Evolutionary conservation across 2,329 filamentous ascomycete genomes (phyloP).

Genomic region (Ceratocystis cacaofunesta): DNA sequence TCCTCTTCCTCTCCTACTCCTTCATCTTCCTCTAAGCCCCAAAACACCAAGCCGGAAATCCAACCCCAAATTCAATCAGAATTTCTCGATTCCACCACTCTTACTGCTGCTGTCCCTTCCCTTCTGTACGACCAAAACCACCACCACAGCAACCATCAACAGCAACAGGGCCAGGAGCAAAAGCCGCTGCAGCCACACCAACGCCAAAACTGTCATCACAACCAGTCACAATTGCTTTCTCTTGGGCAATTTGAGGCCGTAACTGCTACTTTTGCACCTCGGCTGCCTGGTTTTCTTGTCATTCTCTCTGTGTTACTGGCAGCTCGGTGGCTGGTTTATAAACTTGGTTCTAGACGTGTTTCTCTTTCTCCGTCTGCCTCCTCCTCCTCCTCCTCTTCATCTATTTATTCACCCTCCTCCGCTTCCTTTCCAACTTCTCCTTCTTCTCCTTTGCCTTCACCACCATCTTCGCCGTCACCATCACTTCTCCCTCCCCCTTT

Average conservation of each 20-base stretch:
- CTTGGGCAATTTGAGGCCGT: neutral
- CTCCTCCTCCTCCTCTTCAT: neutral
- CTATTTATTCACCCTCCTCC: neutral
- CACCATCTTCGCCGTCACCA: neutral
- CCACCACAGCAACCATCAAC: neutral
- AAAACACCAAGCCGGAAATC: neutral
- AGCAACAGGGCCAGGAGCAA: neutral
- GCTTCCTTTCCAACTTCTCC: neutral
- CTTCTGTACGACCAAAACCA: conserved; percentile 1
- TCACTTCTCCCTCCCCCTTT: neutral
- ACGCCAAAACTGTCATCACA: conserved; percentile 2
- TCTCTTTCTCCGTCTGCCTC: neutral
- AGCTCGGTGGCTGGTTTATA: neutral
- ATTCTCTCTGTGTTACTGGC: neutral
- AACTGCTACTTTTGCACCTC: neutral
- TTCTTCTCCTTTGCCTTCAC: neutral
- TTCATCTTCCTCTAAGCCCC: neutral
- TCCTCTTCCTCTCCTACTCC: neutral
- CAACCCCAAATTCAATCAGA: neutral
- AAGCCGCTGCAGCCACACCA: neutral
- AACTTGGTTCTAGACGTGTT: neutral
- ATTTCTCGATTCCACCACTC: neutral
- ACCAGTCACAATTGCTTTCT: conserved; percentile 1
- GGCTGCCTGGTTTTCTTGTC: conserved; percentile 8
- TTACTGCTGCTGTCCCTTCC: neutral